Percentiles rank a stretch among this genome's conserved stretches.
phyloP scores from a whole-genome alignment of 78 protist species.

The Tieghemostelium lacteum region DNA sequence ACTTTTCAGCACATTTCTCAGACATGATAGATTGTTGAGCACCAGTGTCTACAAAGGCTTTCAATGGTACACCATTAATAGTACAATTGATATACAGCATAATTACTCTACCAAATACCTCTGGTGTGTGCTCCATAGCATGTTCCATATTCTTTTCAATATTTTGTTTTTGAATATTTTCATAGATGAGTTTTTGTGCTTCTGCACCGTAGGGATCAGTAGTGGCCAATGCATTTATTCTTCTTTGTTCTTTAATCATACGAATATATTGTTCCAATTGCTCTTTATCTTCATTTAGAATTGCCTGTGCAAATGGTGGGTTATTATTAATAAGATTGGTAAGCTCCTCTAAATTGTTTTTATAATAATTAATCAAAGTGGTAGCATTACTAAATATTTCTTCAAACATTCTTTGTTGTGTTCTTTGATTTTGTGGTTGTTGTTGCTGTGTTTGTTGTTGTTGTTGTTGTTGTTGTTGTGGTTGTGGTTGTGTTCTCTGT shows the following conservation, averaged over 20 bases:
- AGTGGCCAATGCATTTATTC: slow-evolving; percentile 19
- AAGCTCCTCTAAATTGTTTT: slow-evolving; percentile 33
- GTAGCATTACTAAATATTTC: slow-evolving; percentile 1
- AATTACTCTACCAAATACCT: slow-evolving; percentile 84
- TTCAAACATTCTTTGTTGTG: background rate
- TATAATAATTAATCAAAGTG: slow-evolving; percentile 11
- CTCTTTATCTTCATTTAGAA: slow-evolving; percentile 32
- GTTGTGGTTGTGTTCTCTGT: slow-evolving; percentile 15
- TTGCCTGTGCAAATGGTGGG: slow-evolving; percentile 80
- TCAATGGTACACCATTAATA: slow-evolving; percentile 81
- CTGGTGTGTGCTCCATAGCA: slow-evolving; percentile 91
- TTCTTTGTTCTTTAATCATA: slow-evolving; percentile 45
- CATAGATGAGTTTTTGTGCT: slow-evolving; percentile 54
- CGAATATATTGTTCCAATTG: background rate
- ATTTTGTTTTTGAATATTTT: slow-evolving; percentile 75
- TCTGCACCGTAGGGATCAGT: slow-evolving; percentile 83
- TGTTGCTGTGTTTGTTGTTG: background rate
- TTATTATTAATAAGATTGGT: slow-evolving; percentile 19
- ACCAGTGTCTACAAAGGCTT: slow-evolving; percentile 90
- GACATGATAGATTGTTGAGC: slow-evolving; percentile 90
- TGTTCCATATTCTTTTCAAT: slow-evolving; percentile 81
- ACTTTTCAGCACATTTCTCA: slow-evolving; percentile 77
- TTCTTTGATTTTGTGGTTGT: background rate
- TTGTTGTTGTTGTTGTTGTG: slow-evolving; percentile 25
- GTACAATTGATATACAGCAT: slow-evolving; percentile 87